Percentiles rank a stretch among this genome's conserved stretches.
These are phyloP conservation scores for Alternaria sp. DNA, from an alignment of 2,329 filamentous ascomycete genomes.

Conservation along the genomic window DNA sequence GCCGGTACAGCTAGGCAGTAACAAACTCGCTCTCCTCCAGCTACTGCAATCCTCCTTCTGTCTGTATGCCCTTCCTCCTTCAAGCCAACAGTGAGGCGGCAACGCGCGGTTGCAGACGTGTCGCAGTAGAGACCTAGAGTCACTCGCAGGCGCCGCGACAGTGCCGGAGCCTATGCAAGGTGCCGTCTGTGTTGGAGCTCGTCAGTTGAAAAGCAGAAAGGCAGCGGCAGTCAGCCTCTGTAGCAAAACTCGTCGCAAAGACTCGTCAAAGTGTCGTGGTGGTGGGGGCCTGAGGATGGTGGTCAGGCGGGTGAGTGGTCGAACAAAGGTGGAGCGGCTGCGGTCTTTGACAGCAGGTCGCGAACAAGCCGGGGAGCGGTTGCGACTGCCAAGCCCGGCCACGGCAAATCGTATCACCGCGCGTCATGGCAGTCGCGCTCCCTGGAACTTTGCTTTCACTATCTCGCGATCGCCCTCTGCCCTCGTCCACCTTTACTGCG, in stretches of 20 bases:
- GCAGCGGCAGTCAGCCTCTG: not conserved
- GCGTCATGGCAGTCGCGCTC: constrained; percentile 36
- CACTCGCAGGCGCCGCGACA: constrained; percentile 4
- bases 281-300: constrained; percentile 13
- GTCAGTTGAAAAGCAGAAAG: constrained; percentile 1
- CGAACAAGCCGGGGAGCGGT: constrained; percentile 1
- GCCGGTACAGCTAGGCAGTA: constrained; percentile 43
- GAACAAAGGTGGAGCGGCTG: constrained; percentile 14
- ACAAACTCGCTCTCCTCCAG: constrained; percentile 47
- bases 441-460: constrained; percentile 19
- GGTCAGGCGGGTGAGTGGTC: constrained; percentile 10
- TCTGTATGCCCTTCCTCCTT: constrained; percentile 42
- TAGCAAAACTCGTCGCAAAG: not conserved
- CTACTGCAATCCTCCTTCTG: constrained; percentile 42
- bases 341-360: constrained; percentile 11
- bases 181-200: constrained; percentile 5
- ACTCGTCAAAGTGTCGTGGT: not conserved
- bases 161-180: not conserved
- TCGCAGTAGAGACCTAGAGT: constrained; percentile 12
- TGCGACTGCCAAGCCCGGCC: constrained; percentile 19
- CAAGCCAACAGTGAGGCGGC: constrained; percentile 33
- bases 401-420: constrained; percentile 28
- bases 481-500: constrained; percentile 9
- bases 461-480: constrained; percentile 19
- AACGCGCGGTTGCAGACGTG: constrained; percentile 28